phyloP scores from a whole-genome alignment of 2,329 filamentous ascomycete species.

The Hypoxylon sp. region DNA sequence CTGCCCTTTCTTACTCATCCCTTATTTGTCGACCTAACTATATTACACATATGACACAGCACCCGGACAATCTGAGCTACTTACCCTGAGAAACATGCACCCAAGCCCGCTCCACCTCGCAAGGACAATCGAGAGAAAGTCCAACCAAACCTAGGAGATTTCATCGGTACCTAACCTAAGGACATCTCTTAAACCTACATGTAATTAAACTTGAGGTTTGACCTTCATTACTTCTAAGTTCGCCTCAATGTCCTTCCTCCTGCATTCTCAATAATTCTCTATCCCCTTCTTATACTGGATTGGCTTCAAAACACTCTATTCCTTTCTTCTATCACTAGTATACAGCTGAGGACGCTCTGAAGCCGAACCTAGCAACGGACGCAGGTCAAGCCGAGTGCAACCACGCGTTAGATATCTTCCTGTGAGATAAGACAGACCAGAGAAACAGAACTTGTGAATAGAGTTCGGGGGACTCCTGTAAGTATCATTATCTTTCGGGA shows the following conservation, averaged over 20 bases:
- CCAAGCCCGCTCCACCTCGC: not conserved
- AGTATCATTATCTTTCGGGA: not conserved
- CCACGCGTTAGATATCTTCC: not conserved
- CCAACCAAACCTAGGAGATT: not conserved
- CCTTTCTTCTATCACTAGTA: not conserved
- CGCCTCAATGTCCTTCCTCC: not conserved
- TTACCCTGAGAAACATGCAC: not conserved
- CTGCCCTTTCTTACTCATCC: constrained; percentile 6
- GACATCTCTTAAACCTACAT: not conserved
- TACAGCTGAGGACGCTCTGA: not conserved
- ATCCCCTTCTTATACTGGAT: not conserved
- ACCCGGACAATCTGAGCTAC: not conserved
- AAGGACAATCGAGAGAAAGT: not conserved
- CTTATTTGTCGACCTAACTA: not conserved
- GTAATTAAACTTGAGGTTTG: not conserved
- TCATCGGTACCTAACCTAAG: not conserved
- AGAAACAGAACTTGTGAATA: not conserved
- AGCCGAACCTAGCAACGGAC: not conserved
- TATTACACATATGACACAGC: constrained; percentile 3
- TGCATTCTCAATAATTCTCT: not conserved
- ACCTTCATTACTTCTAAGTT: not conserved
- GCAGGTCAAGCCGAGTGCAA: not conserved
- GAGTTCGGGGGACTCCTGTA: not conserved
- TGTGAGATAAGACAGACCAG: not conserved
- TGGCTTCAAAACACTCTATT: not conserved